phyloP scores from a whole-genome alignment of 768 basidiomycete species.

The Terana coerulea region DNA sequence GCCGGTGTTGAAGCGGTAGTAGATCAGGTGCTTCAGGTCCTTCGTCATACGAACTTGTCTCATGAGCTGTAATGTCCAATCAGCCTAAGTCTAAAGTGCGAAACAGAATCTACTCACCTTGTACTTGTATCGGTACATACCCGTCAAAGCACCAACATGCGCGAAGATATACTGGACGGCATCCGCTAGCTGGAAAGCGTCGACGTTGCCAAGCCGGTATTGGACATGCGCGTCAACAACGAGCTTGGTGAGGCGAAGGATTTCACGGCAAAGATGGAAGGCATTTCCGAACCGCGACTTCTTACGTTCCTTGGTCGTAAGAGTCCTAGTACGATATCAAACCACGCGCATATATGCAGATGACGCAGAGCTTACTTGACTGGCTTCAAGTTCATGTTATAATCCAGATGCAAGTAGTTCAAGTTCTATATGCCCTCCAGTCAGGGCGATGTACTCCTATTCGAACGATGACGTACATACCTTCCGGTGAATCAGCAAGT shows the following conservation, averaged over 20 bases:
- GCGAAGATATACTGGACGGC: conserved; percentile 97
- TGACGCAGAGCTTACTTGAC: too few species aligned
- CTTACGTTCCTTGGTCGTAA: conserved; percentile 99
- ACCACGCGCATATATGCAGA: conserved; percentile 18
- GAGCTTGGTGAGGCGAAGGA: conserved; percentile 94
- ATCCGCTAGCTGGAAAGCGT: conserved; percentile 98
- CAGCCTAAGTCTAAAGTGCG: not conserved
- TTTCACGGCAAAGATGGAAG: conserved; percentile 97
- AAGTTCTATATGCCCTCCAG: conserved; percentile 52
- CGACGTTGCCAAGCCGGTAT: conserved; percentile 96
- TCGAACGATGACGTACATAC: conserved; percentile 30
- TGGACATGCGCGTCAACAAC: conserved; percentile 99
- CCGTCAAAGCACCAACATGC: conserved; percentile 96
- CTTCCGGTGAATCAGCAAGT: conserved; percentile 98
- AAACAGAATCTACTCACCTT: conserved; percentile 51
- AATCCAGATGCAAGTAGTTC: conserved; percentile 94
- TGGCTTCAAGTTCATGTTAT: conserved; percentile 98
- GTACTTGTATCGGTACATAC: conserved; percentile 99
- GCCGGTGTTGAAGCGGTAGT: conserved; percentile 99
- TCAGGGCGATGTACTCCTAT: conserved; percentile 1
- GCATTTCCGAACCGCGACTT: conserved; percentile 99
- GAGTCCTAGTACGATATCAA: too few species aligned
- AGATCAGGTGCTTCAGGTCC: conserved; percentile 97
- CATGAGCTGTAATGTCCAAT: conserved; percentile 65
- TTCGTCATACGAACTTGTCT: conserved; percentile 99